These are phyloP conservation scores for Wickerhamomyces tratensis DNA, from an alignment of 805 yeast species.

Conservation along the genomic window DNA sequence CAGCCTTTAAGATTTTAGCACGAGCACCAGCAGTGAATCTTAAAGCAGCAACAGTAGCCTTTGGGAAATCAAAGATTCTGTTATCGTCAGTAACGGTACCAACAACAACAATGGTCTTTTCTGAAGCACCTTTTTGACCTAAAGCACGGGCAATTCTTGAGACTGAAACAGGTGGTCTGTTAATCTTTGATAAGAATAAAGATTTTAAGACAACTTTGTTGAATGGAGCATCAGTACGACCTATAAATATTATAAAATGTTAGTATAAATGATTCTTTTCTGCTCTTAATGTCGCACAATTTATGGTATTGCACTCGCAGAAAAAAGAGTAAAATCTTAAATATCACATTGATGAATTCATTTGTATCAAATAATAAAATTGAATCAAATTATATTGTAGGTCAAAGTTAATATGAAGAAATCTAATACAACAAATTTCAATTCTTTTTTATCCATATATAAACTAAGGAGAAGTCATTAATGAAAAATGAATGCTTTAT, in stretches of 20 bases:
- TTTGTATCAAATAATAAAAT: too few relatives aligned
- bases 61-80: slow-evolving; percentile 92
- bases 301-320: slow-evolving; percentile 29
- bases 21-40: slow-evolving; percentile 99
- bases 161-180: slow-evolving; percentile 99
- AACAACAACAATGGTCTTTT: slow-evolving; percentile 93
- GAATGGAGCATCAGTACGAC: slow-evolving; percentile 99
- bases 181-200: slow-evolving; percentile 94
- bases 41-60: slow-evolving; percentile 97
- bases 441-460: too few relatives aligned
- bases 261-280: slow-evolving; percentile 27
- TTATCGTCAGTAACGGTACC: slow-evolving; percentile 99
- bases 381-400: too few relatives aligned
- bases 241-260: slow-evolving; percentile 30
- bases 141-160: slow-evolving; percentile 84
- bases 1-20: slow-evolving; percentile 94
- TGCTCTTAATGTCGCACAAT: slow-evolving; percentile 38
- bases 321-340: slow-evolving; percentile 3
- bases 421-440: too few relatives aligned
- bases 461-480: too few relatives aligned
- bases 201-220: slow-evolving; percentile 93
- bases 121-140: slow-evolving; percentile 73
- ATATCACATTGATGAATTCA: too few relatives aligned
- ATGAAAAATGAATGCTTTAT: too few relatives aligned
- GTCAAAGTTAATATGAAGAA: too few relatives aligned